Evolutionary conservation across 139 green algal genomes (phyloP), one percentile per base, ranked within the genome.

Genomic region (Coelastrella sp.): DNA sequence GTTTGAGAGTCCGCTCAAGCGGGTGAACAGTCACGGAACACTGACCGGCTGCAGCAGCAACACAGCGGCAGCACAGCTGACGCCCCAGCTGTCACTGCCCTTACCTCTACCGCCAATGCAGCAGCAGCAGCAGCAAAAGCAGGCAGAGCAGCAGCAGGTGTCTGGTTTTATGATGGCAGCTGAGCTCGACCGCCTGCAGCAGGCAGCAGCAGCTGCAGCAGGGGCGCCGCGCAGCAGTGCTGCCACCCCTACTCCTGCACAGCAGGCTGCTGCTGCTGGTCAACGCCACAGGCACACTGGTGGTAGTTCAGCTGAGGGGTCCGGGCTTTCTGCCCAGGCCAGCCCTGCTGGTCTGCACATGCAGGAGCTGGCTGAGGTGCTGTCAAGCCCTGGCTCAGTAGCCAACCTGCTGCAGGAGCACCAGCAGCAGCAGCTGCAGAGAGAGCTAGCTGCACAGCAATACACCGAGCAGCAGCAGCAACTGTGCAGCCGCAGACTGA

Each of bases 1-100:
- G 60, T 82, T 90, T 57, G 80, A 91, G 22, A 78, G 66, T 22
- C 88, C 88, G n/a, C 20, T 91, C 56, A 91, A 91, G 70, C 65
- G 88, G 3, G 88, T 91, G 7, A 85, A 85, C 78, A 91, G 88
- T 56, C 85, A 82, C 60, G 85, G 72, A 0, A 82, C 85, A 19
- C n/a, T 83, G 35, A 22, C 63, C 20, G 27, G 19, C 63, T 56
- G 57, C 24, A 22, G 63, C 83, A 88, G 83, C 85, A 89, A 58
- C 85, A 75, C 78, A 57, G 56, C 57, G 65, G 81, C 12, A 70
- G 25, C 80, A 22, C 58, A 10, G 57, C 66, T 56, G 60, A 6
- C 49, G 20, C 35, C 8, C 65, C 78, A 79, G 78, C 87, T 74
- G 35, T 74, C 79, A 35, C 87, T 70, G 19, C 78, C 57, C 7